Evolutionary conservation across 1,284 basidiomycete genomes (phyloP).

Genomic region (Ganoderma lucidum): DNA sequence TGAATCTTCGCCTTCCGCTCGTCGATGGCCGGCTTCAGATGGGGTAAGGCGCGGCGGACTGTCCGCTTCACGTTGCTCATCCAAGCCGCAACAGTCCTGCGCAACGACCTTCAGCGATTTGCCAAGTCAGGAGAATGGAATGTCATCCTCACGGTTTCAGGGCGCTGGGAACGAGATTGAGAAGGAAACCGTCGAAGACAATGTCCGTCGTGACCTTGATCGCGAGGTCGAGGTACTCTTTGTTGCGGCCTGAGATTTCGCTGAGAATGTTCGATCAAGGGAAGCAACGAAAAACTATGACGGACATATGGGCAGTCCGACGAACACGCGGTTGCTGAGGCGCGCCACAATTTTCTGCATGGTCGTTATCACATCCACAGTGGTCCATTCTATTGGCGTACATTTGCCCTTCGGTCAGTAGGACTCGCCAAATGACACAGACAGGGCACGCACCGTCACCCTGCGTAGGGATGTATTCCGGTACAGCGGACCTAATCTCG

Average conservation of each 20-base stretch:
- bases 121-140: too few relatives aligned
- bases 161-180: background rate
- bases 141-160: background rate
- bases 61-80: background rate
- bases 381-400: conserved; percentile 34
- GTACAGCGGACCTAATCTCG: conserved; percentile 36
- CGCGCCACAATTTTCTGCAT: conserved; percentile 38
- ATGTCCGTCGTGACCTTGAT: conserved; percentile 23
- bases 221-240: conserved; percentile 19
- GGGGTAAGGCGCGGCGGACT: background rate
- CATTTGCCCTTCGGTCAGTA: too few relatives aligned
- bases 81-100: background rate
- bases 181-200: conserved; percentile 8
- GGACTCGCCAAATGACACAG: background rate
- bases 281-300: too few relatives aligned
- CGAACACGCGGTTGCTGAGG: conserved; percentile 39
- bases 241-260: conserved; percentile 31
- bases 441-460: conserved; percentile 10
- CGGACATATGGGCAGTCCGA: conserved; percentile 34
- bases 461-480: conserved; percentile 28
- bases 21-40: conserved; percentile 31
- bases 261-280: too few relatives aligned
- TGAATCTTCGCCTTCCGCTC: conserved; percentile 28
- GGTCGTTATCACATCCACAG: conserved; percentile 20
- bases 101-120: background rate